A percentile compares a stretch with the other conserved stretches of the same genome.
Conservation (phyloP, 495 filamentous ascomycete genomes). For the Penicillium herquei region DNA sequence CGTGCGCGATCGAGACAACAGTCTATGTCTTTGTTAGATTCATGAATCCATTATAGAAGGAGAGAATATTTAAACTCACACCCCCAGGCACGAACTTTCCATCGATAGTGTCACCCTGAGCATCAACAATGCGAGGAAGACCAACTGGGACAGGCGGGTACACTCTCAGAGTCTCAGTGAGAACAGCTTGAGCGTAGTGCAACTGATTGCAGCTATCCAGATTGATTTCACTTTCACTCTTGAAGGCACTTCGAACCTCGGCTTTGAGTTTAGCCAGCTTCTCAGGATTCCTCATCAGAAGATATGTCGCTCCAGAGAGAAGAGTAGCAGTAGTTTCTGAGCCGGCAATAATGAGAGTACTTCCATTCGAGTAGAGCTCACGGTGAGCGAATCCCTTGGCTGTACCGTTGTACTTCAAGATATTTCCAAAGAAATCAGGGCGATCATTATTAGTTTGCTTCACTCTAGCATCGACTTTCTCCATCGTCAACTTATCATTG, state of each 20-base stretch:
- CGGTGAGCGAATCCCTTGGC: neutral
- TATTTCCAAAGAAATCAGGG: conserved; percentile 17
- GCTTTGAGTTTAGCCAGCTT: conserved; percentile 38
- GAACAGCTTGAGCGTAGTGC: conserved; percentile 49
- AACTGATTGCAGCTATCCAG: conserved; percentile 38
- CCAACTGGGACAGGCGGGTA: conserved; percentile 52
- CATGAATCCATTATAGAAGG: neutral
- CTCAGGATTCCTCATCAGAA: conserved; percentile 44
- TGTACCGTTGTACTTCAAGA: neutral
- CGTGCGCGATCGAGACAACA: conserved; percentile 41
- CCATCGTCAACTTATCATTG: conserved; percentile 13
- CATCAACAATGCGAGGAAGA: conserved; percentile 37
- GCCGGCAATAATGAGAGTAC: conserved; percentile 44
- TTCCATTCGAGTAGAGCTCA: conserved; percentile 26
- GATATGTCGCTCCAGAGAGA: conserved; percentile 50
- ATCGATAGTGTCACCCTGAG: conserved; percentile 42
- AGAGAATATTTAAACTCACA: neutral
- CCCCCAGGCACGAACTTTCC: conserved; percentile 38
- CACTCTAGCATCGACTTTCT: conserved; percentile 18
- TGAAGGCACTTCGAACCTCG: conserved; percentile 50
- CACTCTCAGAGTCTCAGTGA: conserved; percentile 54
- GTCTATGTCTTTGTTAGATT: conserved; percentile 30
- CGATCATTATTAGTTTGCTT: conserved; percentile 17
- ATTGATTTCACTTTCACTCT: conserved; percentile 49
- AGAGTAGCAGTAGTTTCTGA: conserved; percentile 60